Percentiles rank a stretch among this genome's conserved stretches.
These are phyloP conservation scores for Astragalus membranaceus DNA, from an alignment of 306 rosid genomes.

Conservation along the genomic window DNA sequence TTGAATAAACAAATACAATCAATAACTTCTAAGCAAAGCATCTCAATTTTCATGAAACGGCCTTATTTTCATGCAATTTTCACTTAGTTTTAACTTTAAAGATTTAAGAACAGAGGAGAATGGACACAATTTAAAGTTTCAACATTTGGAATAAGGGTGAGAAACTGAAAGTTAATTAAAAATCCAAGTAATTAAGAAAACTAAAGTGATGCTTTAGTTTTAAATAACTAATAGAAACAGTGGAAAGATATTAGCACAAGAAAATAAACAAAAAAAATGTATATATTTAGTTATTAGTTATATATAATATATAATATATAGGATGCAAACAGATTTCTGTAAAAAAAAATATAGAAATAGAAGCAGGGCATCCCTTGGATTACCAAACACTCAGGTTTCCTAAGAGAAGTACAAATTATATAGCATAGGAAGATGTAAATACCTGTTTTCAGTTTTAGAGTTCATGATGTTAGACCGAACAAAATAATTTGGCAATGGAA, in stretches of 20 bases:
- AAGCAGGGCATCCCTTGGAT: background rate
- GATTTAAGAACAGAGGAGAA: conserved; percentile 1
- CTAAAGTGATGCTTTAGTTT: conserved; percentile 1
- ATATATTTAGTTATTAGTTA: background rate
- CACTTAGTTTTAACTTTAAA: background rate
- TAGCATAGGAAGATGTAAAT: conserved; percentile 49
- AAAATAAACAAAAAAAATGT: background rate
- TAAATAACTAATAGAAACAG: background rate
- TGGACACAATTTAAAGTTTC: background rate
- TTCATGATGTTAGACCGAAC: conserved; percentile 53
- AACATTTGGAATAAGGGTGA: background rate
- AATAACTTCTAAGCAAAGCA: too few relatives aligned
- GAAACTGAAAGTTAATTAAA: background rate
- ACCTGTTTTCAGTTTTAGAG: conserved; percentile 91
- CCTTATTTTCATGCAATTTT: background rate
- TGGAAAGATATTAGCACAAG: conserved; percentile 1
- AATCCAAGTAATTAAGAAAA: conserved; percentile 17
- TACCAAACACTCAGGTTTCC: conserved; percentile 29
- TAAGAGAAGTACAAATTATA: conserved; percentile 32
- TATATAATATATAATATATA: background rate
- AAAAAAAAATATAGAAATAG: background rate
- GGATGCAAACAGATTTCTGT: too few relatives aligned
- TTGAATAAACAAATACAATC: background rate
- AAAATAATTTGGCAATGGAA: conserved; percentile 76
- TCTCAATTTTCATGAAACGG: too few relatives aligned